Conservation (phyloP, 805 yeast genomes). For the Yamadazyma nakazawae region DNA sequence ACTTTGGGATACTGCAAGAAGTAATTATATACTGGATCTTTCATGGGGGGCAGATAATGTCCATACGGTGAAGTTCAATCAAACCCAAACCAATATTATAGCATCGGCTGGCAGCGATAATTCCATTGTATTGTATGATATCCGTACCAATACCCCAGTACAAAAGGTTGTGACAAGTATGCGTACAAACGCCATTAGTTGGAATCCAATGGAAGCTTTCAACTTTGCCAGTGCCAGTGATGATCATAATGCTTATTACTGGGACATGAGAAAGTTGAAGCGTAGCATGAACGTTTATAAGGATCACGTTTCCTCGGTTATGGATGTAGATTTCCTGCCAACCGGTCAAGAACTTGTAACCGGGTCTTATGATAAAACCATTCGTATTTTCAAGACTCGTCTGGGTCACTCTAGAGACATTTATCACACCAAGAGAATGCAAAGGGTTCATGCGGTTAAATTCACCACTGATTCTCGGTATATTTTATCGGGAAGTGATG, state of each 20-base stretch:
- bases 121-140: constrained; percentile 84
- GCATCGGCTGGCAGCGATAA: constrained; percentile 88
- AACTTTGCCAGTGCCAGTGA: constrained; percentile 89
- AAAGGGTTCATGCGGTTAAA: constrained; percentile 79
- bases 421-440: constrained; percentile 98
- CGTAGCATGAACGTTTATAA: constrained; percentile 81
- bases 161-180: constrained; percentile 83
- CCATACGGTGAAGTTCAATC: constrained; percentile 77
- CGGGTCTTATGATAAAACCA: constrained; percentile 92
- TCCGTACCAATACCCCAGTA: constrained; percentile 85
- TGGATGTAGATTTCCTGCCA: constrained; percentile 93
- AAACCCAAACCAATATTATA: constrained; percentile 81
- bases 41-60: constrained; percentile 98
- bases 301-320: constrained; percentile 94
- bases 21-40: constrained; percentile 70
- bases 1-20: constrained; percentile 86
- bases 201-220: constrained; percentile 99
- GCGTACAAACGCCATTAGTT: constrained; percentile 80
- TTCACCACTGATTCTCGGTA: constrained; percentile 88
- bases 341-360: constrained; percentile 96
- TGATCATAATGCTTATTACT: constrained; percentile 89
- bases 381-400: constrained; percentile 68
- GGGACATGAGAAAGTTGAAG: constrained; percentile 93
- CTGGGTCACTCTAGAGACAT: constrained; percentile 94
- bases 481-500: constrained; percentile 89